A percentile compares a stretch with the other conserved stretches of the same genome.
phyloP scores from a whole-genome alignment of 352 stramenopile genomes.

The Pythium rhizo-oryzae region DNA sequence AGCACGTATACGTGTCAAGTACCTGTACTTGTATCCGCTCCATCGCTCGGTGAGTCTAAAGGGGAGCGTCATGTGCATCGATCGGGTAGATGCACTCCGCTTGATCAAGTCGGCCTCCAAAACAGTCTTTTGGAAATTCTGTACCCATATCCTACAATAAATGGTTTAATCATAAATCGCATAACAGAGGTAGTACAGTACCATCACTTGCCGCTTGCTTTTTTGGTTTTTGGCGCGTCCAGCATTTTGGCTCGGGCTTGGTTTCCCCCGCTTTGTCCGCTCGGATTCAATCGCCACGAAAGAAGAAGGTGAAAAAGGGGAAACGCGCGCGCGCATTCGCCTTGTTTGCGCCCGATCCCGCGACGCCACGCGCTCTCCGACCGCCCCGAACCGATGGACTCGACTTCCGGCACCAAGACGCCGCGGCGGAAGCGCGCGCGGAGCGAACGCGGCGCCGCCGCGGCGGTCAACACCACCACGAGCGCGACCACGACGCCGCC shows the following conservation, averaged over 20 bases:
- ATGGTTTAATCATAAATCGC: neutral
- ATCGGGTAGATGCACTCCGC: no score
- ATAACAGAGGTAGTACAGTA: slow-evolving; percentile 10
- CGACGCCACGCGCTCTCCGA: neutral
- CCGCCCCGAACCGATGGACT: slow-evolving; percentile 5
- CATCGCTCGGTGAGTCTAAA: no score
- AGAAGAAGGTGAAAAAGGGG: slow-evolving; percentile 21
- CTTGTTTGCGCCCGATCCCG: slow-evolving; percentile 15
- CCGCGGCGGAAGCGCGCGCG: slow-evolving; percentile 53
- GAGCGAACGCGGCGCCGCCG: slow-evolving; percentile 35
- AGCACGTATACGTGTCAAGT: no score
- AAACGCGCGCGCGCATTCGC: slow-evolving; percentile 11
- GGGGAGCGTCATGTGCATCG: no score
- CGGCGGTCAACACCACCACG: neutral
- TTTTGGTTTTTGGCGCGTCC: neutral
- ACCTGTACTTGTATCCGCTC: no score
- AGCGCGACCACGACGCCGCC: slow-evolving; percentile 19
- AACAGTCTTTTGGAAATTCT: no score
- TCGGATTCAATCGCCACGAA: no score
- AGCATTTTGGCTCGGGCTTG: neutral
- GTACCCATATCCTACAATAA: no score
- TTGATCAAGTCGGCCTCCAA: no score
- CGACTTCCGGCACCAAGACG: slow-evolving; percentile 2
- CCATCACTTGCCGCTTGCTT: neutral
- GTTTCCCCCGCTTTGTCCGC: no score